phyloP scores from a whole-genome alignment of 2,329 filamentous ascomycete genomes.

The Epicoccum nigrum region DNA sequence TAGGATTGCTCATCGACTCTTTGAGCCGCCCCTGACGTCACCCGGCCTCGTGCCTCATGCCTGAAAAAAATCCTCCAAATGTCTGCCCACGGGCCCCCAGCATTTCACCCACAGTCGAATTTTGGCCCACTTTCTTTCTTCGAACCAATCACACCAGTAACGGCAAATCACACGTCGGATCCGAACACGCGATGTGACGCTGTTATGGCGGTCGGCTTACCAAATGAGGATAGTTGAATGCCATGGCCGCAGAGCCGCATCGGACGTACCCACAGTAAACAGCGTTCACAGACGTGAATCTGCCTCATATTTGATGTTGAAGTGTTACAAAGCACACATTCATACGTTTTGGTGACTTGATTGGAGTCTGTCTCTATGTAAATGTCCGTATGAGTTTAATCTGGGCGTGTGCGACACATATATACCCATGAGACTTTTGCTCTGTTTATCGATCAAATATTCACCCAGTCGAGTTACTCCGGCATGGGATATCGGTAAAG shows the following conservation, averaged over 20 bases:
- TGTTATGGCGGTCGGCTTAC: conserved; percentile 1
- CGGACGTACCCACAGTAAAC: not conserved
- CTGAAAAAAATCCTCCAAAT: too few species aligned
- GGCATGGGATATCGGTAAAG: too few species aligned
- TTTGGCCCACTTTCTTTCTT: not conserved
- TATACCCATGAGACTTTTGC: too few species aligned
- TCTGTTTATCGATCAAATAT: too few species aligned
- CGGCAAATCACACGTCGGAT: not conserved
- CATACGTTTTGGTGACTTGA: too few species aligned
- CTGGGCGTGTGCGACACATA: too few species aligned
- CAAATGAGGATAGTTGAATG: not conserved
- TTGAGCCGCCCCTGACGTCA: conserved; percentile 11
- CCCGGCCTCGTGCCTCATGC: not conserved
- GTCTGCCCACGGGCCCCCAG: conserved; percentile 13
- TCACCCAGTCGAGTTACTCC: too few species aligned
- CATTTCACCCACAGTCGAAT: conserved; percentile 10
- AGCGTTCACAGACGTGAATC: too few species aligned
- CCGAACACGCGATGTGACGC: conserved; percentile 2
- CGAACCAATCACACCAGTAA: not conserved
- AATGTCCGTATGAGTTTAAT: too few species aligned
- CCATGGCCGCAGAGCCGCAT: conserved; percentile 12
- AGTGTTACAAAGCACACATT: too few species aligned
- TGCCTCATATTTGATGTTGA: too few species aligned
- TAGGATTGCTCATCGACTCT: conserved; percentile 1
- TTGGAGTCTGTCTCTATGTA: too few species aligned